These are phyloP conservation scores for Heliosperma pusillum DNA, from an alignment of 148 eudicot genomes.

Conservation along the genomic window DNA sequence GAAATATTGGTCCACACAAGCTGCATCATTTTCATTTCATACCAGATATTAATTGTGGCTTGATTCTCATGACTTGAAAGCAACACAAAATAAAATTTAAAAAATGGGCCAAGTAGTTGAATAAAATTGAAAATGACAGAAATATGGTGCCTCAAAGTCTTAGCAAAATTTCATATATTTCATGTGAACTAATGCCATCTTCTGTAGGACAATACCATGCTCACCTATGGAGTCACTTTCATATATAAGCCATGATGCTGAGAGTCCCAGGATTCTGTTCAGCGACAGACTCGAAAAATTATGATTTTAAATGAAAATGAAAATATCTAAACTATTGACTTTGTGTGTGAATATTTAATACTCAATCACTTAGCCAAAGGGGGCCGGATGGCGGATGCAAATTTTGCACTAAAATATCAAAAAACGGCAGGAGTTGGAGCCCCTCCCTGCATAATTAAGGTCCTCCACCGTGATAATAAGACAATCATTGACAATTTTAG, in stretches of 20 bases:
- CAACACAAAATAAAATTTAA: not conserved
- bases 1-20: conserved; percentile 75
- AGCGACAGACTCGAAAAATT: not conserved
- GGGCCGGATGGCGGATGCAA: too few species aligned
- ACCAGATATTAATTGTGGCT: not conserved
- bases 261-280: not conserved
- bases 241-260: conserved; percentile 5
- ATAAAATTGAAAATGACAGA: not conserved
- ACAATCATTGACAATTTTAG: too few species aligned
- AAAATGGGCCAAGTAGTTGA: not conserved
- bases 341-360: too few species aligned
- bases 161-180: conserved; percentile 11
- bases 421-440: too few species aligned
- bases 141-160: not conserved
- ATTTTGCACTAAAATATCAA: too few species aligned
- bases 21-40: conserved; percentile 42
- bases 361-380: too few species aligned
- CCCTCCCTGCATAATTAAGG: too few species aligned
- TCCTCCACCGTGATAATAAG: too few species aligned
- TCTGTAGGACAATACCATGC: not conserved
- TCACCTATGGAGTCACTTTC: conserved; percentile 13
- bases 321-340: too few species aligned
- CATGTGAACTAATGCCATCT: conserved; percentile 10
- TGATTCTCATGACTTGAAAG: not conserved
- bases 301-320: too few species aligned